Conservation (phyloP, 257 asterid genomes). For the Fraxinus cuspidata region DNA sequence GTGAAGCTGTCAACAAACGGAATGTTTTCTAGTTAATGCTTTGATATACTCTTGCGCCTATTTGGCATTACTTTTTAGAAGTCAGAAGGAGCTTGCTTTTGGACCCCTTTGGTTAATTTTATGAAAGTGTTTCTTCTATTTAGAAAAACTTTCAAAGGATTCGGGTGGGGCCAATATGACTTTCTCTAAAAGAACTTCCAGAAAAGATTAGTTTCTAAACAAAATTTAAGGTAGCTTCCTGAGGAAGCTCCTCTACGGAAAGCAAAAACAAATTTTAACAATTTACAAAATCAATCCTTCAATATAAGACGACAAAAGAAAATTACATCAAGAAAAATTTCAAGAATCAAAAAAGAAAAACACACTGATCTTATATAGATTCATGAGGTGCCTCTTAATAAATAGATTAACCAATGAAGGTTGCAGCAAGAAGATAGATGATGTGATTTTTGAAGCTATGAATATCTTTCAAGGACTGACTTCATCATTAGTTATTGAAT, state of each 20-base stretch:
- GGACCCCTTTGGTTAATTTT: no score
- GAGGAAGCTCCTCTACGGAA: no score
- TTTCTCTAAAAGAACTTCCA: no score
- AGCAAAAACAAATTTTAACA: no score
- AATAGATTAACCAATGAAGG: neutral
- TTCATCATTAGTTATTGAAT: neutral
- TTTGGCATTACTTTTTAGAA: no score
- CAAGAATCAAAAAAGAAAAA: neutral
- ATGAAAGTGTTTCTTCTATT: no score
- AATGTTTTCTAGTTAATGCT: neutral
- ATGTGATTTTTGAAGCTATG: neutral
- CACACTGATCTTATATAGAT: neutral
- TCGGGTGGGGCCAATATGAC: no score
- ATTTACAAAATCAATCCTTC: neutral
- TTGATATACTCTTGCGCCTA: neutral
- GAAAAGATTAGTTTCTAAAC: no score
- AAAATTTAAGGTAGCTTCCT: no score
- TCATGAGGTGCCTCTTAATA: neutral
- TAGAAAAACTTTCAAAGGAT: no score
- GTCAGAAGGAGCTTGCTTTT: no score
- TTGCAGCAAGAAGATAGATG: neutral
- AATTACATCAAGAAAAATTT: constrained; percentile 1
- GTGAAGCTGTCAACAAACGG: constrained; percentile 46
- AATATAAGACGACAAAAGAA: neutral
- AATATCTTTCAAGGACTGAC: neutral